These are phyloP conservation scores for Amphibolis antarctica DNA, from an alignment of 106 monocot genomes.

Conservation along the genomic window DNA sequence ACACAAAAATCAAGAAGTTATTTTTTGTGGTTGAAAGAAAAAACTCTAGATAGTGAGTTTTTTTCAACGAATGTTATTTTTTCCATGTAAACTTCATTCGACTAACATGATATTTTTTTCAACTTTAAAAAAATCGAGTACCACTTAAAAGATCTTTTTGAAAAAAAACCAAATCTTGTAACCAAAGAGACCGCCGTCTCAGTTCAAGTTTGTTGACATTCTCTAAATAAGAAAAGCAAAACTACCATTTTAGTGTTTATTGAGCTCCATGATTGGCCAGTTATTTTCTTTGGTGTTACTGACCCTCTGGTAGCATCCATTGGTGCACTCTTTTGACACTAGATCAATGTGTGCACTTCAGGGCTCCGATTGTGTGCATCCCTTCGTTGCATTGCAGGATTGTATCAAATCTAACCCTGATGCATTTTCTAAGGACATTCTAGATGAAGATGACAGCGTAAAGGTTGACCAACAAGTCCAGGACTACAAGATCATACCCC, in stretches of 20 bases:
- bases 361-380: constrained; percentile 91
- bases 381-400: constrained; percentile 76
- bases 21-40: too few relatives aligned
- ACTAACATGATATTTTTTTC: too few relatives aligned
- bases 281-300: too few relatives aligned
- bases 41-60: too few relatives aligned
- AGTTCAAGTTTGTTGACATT: not conserved
- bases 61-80: too few relatives aligned
- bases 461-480: constrained; percentile 12
- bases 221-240: not conserved
- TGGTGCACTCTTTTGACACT: not conserved
- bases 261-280: not conserved
- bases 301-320: too few relatives aligned
- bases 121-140: too few relatives aligned
- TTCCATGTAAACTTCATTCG: too few relatives aligned
- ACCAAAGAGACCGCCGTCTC: too few relatives aligned
- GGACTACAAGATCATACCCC: constrained; percentile 1
- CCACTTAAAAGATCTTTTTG: too few relatives aligned
- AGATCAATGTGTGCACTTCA: constrained; percentile 9
- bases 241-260: not conserved
- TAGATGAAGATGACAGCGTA: constrained; percentile 41
- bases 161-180: too few relatives aligned
- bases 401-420: constrained; percentile 84
- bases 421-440: constrained; percentile 77
- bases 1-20: too few relatives aligned